These are phyloP conservation scores for Pyrenophora tritici-repentis DNA, from an alignment of 2,329 filamentous ascomycete genomes.

Conservation along the genomic window DNA sequence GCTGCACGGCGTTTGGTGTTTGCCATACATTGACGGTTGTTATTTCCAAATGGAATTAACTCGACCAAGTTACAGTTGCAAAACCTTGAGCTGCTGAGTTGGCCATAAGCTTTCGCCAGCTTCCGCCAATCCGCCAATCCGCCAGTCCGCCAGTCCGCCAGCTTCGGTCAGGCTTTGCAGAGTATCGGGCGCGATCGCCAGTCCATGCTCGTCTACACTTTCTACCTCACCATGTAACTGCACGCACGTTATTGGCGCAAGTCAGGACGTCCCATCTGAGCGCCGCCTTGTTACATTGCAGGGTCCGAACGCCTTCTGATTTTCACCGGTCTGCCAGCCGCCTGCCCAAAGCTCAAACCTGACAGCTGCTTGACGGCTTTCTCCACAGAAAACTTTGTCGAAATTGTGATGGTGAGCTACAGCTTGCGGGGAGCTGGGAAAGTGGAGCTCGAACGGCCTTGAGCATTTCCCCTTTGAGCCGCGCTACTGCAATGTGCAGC, in stretches of 20 bases:
- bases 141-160: too few species aligned
- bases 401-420: constrained; percentile 37
- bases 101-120: neutral
- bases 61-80: neutral
- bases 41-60: neutral
- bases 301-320: constrained; percentile 3
- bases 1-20: constrained; percentile 5
- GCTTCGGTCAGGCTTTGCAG: too few species aligned
- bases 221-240: neutral
- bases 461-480: constrained; percentile 25
- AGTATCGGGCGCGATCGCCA: too few species aligned
- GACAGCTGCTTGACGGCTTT: constrained; percentile 24
- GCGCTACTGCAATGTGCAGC: constrained; percentile 45
- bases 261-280: neutral
- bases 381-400: constrained; percentile 38
- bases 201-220: constrained; percentile 7
- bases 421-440: constrained; percentile 48
- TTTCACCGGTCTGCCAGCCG: neutral
- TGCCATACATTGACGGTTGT: constrained; percentile 4
- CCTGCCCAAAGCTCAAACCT: constrained; percentile 12
- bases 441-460: constrained; percentile 37
- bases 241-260: neutral
- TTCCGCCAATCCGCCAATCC: too few species aligned
- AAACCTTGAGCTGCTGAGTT: neutral
- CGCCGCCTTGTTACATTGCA: constrained; percentile 3